phyloP scores from a whole-genome alignment of 1,284 basidiomycete genomes.

The Paramarasmius palmivorus region DNA sequence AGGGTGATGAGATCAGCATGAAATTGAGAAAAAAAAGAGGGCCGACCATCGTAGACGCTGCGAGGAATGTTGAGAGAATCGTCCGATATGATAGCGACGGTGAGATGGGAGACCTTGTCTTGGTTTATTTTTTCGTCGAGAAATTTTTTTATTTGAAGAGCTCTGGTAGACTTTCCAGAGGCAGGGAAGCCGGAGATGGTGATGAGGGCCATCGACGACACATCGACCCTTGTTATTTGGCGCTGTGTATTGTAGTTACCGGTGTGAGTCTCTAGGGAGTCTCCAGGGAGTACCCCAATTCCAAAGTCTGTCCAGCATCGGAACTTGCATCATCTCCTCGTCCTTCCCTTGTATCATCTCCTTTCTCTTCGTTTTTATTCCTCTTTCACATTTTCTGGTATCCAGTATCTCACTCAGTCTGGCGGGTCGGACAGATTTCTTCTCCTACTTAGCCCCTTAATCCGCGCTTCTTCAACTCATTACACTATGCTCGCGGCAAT shows the following conservation, averaged over 20 bases:
- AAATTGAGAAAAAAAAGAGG: slow-evolving; percentile 6
- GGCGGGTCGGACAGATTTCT: slow-evolving; percentile 9
- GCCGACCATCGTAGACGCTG: slow-evolving; percentile 72
- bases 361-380: slow-evolving; percentile 1
- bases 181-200: slow-evolving; percentile 91
- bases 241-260: not conserved
- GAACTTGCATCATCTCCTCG: no score
- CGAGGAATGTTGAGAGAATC: slow-evolving; percentile 68
- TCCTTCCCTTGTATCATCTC: not conserved
- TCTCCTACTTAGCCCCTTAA: slow-evolving; percentile 14
- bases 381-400: not conserved
- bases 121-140: slow-evolving; percentile 55
- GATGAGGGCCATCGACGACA: slow-evolving; percentile 94
- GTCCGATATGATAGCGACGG: slow-evolving; percentile 79
- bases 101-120: slow-evolving; percentile 46
- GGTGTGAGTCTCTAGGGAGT: no score
- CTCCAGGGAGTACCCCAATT: no score
- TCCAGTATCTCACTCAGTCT: not conserved
- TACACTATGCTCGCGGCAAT: slow-evolving; percentile 32
- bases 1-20: slow-evolving; percentile 1
- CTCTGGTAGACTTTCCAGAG: slow-evolving; percentile 84
- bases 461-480: slow-evolving; percentile 16
- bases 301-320: no score
- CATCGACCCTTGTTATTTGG: no score
- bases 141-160: slow-evolving; percentile 61